Evolutionary conservation across 2,329 filamentous ascomycete species (phyloP).

Genomic region (Claviceps spartinae): DNA sequence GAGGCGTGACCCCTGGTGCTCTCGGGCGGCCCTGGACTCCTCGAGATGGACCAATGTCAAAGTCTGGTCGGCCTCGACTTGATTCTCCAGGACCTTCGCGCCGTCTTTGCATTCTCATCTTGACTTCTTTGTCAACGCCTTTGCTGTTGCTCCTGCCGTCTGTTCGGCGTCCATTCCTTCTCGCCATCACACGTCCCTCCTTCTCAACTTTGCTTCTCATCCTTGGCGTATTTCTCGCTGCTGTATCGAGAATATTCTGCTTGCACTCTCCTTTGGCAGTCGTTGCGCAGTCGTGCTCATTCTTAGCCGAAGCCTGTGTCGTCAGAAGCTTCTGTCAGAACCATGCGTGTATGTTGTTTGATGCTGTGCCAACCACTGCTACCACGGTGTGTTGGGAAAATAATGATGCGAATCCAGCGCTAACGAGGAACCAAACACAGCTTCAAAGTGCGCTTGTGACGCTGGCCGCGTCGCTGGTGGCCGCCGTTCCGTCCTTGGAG

Average conservation of each 20-base stretch:
- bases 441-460: slow-evolving; percentile 35
- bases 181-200: not conserved
- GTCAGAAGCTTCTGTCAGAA: not conserved
- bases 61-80: not conserved
- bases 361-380: too few species aligned
- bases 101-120: not conserved
- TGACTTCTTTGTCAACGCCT: not conserved
- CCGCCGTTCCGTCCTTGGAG: slow-evolving; percentile 43
- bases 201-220: slow-evolving; percentile 10
- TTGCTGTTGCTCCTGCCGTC: slow-evolving; percentile 1
- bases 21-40: too few species aligned
- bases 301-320: not conserved
- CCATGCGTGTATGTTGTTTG: slow-evolving; percentile 11
- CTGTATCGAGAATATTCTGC: too few species aligned
- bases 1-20: too few species aligned
- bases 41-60: too few species aligned
- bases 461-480: slow-evolving; percentile 36
- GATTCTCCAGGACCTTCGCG: not conserved
- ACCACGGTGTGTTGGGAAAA: too few species aligned
- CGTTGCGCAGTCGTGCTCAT: too few species aligned
- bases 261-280: too few species aligned
- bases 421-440: slow-evolving; percentile 9
- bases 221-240: not conserved
- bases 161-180: slow-evolving; percentile 2
- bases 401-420: not conserved